phyloP scores from a whole-genome alignment of 768 basidiomycete species.

The Psilocybe tampanensis region DNA sequence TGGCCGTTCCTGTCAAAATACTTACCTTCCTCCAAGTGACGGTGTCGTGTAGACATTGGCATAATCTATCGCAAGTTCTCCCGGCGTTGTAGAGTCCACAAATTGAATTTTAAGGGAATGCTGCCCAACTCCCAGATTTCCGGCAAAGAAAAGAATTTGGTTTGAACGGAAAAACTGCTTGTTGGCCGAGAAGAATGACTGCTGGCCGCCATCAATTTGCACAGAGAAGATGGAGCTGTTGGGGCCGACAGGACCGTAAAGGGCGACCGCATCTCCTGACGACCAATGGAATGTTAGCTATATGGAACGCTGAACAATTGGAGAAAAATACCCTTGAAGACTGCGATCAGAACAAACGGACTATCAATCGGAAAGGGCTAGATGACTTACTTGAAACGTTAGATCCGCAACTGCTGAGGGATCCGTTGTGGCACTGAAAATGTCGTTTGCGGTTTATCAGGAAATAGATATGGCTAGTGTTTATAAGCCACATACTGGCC shows the following conservation, averaged over 20 bases:
- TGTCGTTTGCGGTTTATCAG: not conserved
- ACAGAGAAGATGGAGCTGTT: constrained; percentile 11
- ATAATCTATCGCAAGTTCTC: constrained; percentile 23
- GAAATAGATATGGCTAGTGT: not conserved
- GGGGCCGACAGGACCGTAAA: constrained; percentile 42
- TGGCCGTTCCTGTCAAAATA: not conserved
- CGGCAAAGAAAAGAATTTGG: constrained; percentile 19
- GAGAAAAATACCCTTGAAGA: constrained; percentile 18
- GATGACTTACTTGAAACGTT: constrained; percentile 38
- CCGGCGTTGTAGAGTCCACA: not conserved
- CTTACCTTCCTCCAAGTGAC: constrained; percentile 25
- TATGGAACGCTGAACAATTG: not conserved
- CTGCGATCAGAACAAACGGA: not conserved
- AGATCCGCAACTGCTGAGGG: constrained; percentile 33
- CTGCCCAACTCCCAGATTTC: constrained; percentile 18
- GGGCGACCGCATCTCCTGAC: constrained; percentile 44
- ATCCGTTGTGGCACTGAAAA: constrained; percentile 31
- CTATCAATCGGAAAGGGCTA: not conserved
- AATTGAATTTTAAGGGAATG: constrained; percentile 15
- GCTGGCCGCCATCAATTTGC: constrained; percentile 11
- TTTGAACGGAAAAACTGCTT: constrained; percentile 14
- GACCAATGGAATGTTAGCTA: constrained; percentile 1
- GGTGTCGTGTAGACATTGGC: constrained; percentile 23
- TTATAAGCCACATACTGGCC: constrained; percentile 38
- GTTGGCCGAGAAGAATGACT: constrained; percentile 6